These are phyloP conservation scores for Tylopilus vinaceipallidus DNA, from an alignment of 768 basidiomycete genomes.

Conservation along the genomic window DNA sequence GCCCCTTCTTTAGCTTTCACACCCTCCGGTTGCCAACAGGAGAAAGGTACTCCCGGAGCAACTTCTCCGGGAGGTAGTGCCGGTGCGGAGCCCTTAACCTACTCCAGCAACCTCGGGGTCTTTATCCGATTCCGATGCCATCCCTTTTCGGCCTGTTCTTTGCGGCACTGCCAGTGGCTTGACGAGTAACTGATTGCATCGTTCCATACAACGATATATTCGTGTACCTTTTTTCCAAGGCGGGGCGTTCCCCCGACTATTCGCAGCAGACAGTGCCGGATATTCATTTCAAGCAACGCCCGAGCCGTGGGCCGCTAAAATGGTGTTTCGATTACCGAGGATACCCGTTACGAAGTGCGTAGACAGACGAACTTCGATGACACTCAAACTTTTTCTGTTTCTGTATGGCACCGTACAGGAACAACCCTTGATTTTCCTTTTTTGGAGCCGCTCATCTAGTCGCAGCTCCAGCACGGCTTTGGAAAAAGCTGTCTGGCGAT, in stretches of 20 bases:
- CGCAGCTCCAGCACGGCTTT: conserved; percentile 10
- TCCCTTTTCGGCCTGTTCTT: conserved; percentile 10
- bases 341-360: not conserved
- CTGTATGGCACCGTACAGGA: not conserved
- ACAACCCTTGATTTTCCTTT: conserved; percentile 12
- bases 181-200: conserved; percentile 3
- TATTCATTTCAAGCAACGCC: conserved; percentile 1
- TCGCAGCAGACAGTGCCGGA: conserved; percentile 7
- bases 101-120: conserved; percentile 4
- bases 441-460: conserved; percentile 4
- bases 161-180: conserved; percentile 10
- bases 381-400: not conserved
- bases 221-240: conserved; percentile 1
- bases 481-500: conserved; percentile 17
- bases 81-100: conserved; percentile 5
- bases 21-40: conserved; percentile 5
- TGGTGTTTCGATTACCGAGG: conserved; percentile 11
- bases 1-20: conserved; percentile 1
- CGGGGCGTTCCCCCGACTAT: conserved; percentile 1
- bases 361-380: too few relatives aligned
- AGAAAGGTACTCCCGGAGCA: conserved; percentile 4
- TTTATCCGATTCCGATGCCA: conserved; percentile 3
- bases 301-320: not conserved
- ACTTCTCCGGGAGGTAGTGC: conserved; percentile 11
- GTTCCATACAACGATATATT: conserved; percentile 5